A percentile compares a stretch with the other conserved stretches of the same genome.
Conservation (phyloP, 1,284 basidiomycete genomes). For the Ustilago nuda region DNA sequence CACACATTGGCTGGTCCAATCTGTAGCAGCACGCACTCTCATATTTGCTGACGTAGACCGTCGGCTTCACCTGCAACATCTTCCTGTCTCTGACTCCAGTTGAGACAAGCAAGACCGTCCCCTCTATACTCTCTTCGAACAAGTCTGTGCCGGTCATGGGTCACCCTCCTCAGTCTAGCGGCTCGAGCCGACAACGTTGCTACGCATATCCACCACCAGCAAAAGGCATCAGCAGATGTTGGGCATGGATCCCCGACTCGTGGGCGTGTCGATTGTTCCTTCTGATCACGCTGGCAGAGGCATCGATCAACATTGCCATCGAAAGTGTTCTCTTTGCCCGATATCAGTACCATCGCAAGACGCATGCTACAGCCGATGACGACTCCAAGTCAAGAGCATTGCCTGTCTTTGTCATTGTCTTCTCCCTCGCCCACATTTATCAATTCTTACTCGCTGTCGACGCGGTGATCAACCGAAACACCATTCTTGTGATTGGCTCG, state of each 20-base stretch:
- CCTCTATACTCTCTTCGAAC: neutral
- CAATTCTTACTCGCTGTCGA: conserved; percentile 60
- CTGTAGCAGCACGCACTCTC: neutral
- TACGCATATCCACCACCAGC: conserved; percentile 43
- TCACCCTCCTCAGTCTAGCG: conserved; percentile 17
- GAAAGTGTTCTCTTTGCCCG: conserved; percentile 58
- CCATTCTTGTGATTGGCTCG: conserved; percentile 57
- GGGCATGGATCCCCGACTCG: conserved; percentile 53
- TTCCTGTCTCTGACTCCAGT: neutral
- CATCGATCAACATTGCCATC: conserved; percentile 55
- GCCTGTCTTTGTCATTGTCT: conserved; percentile 60
- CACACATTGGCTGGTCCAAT: conserved; percentile 29
- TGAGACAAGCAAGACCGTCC: neutral
- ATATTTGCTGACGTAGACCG: conserved; percentile 3
- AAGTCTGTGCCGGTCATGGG: conserved; percentile 38
- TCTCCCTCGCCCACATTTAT: conserved; percentile 60
- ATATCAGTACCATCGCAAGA: conserved; percentile 44
- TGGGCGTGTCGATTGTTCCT: conserved; percentile 55
- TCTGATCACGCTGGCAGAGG: conserved; percentile 58
- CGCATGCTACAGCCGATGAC: conserved; percentile 35
- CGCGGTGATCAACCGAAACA: conserved; percentile 59
- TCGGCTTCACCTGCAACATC: conserved; percentile 6
- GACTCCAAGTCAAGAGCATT: conserved; percentile 50
- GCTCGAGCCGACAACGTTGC: conserved; percentile 34
- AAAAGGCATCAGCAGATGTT: conserved; percentile 34